These are phyloP conservation scores for Aspergillus viridinutans DNA, from an alignment of 2,329 filamentous ascomycete species.

Conservation along the genomic window DNA sequence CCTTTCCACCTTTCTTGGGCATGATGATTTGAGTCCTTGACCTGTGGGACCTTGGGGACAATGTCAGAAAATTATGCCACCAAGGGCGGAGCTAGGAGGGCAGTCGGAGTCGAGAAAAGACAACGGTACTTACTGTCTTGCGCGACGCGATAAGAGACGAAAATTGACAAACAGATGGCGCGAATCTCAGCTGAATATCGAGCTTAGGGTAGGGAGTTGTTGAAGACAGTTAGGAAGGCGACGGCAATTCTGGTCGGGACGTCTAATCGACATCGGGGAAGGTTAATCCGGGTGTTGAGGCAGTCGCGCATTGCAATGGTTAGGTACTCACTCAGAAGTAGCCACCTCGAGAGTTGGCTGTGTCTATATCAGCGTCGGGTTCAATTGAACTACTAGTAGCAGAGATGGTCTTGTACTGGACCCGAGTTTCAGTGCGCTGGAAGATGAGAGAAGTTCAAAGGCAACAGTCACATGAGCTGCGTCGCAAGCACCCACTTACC, in stretches of 20 bases:
- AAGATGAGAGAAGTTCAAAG: background rate
- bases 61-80: conserved; percentile 8
- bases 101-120: background rate
- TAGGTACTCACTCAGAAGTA: background rate
- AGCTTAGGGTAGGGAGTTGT: conserved; percentile 2
- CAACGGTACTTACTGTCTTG: conserved; percentile 10
- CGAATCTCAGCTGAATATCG: background rate
- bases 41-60: background rate
- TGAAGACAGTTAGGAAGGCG: conserved; percentile 13
- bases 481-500: background rate
- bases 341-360: background rate
- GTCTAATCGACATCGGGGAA: conserved; percentile 18
- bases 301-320: conserved; percentile 2
- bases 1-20: conserved; percentile 34
- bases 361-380: too few species aligned
- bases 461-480: background rate
- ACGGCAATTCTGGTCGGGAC: conserved; percentile 15
- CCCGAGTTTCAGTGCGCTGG: background rate
- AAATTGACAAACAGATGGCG: conserved; percentile 1
- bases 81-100: conserved; percentile 4
- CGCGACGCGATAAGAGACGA: background rate
- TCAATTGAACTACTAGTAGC: background rate
- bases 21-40: conserved; percentile 18
- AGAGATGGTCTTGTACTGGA: background rate
- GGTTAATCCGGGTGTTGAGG: conserved; percentile 18